phyloP scores from a whole-genome alignment of 495 filamentous ascomycete genomes.

The Penicillium bialowiezense region DNA sequence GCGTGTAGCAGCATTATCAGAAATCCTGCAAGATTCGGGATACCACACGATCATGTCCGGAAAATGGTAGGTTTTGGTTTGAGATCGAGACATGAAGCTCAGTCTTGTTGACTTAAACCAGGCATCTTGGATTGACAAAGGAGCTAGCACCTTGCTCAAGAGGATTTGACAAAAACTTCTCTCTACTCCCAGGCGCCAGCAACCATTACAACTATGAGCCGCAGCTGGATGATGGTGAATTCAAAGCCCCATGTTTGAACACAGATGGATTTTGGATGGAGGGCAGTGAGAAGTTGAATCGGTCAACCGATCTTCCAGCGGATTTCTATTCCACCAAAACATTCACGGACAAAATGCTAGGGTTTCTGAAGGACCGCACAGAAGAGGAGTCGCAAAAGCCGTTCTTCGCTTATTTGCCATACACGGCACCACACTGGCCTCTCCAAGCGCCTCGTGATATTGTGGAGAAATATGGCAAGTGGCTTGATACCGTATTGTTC shows the following conservation, averaged over 20 bases:
- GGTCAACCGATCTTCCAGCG: conserved; percentile 31
- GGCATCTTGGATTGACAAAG: conserved; percentile 10
- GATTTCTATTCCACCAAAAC: conserved; percentile 37
- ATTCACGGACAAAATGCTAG: conserved; percentile 37
- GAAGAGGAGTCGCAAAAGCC: conserved; percentile 33
- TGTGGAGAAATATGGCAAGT: conserved; percentile 29
- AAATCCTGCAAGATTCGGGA: conserved; percentile 48
- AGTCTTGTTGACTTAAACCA: background rate
- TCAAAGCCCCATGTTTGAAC: conserved; percentile 5
- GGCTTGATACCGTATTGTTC: too few species aligned
- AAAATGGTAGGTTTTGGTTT: conserved; percentile 35
- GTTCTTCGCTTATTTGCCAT: conserved; percentile 44
- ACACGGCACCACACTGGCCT: conserved; percentile 47
- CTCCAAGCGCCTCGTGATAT: conserved; percentile 34
- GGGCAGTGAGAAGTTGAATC: background rate
- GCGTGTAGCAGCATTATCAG: conserved; percentile 47
- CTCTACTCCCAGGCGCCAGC: conserved; percentile 34
- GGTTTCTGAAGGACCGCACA: conserved; percentile 38
- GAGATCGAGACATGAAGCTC: background rate
- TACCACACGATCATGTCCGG: conserved; percentile 54
- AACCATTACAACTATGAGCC: conserved; percentile 54
- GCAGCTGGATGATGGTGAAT: conserved; percentile 19
- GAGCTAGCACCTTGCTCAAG: conserved; percentile 4
- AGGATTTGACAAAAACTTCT: conserved; percentile 20
- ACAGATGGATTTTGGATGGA: background rate